Conservation (phyloP, 2,329 filamentous ascomycete species). For the Ophiosphaerella herpotricha region DNA sequence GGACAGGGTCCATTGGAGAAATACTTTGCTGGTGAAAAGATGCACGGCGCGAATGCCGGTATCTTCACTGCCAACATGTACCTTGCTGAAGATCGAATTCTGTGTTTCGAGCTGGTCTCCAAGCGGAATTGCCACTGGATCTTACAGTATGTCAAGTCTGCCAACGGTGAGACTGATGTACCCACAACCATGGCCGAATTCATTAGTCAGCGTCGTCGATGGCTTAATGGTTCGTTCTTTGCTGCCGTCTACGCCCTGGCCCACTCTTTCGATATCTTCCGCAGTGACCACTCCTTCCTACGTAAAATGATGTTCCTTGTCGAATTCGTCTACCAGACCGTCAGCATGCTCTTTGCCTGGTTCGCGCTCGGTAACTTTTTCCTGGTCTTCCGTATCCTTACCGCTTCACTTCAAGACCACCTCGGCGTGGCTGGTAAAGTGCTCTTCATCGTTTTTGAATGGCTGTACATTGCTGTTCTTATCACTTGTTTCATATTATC, state of each 20-base stretch:
- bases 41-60: constrained; percentile 89
- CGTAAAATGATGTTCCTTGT: constrained; percentile 89
- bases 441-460: constrained; percentile 89
- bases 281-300: constrained; percentile 84
- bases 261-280: constrained; percentile 95
- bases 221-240: constrained; percentile 98
- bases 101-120: constrained; percentile 96
- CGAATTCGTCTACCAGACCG: constrained; percentile 91
- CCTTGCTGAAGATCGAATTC: constrained; percentile 95
- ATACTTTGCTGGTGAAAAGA: constrained; percentile 96
- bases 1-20: constrained; percentile 91
- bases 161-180: constrained; percentile 95
- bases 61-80: constrained; percentile 99
- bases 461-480: constrained; percentile 89
- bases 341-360: constrained; percentile 99
- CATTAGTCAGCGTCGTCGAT: constrained; percentile 92
- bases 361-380: constrained; percentile 99
- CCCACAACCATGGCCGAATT: constrained; percentile 93
- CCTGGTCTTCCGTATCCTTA: constrained; percentile 96
- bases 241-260: constrained; percentile 93
- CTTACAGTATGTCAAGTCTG: constrained; percentile 96
- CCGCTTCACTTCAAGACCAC: constrained; percentile 78
- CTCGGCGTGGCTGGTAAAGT: constrained; percentile 78
- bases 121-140: constrained; percentile 99
- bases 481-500: constrained; percentile 95